These are phyloP conservation scores for Crithidia expoeki DNA, from an alignment of 208 protist genomes.

Conservation along the genomic window DNA sequence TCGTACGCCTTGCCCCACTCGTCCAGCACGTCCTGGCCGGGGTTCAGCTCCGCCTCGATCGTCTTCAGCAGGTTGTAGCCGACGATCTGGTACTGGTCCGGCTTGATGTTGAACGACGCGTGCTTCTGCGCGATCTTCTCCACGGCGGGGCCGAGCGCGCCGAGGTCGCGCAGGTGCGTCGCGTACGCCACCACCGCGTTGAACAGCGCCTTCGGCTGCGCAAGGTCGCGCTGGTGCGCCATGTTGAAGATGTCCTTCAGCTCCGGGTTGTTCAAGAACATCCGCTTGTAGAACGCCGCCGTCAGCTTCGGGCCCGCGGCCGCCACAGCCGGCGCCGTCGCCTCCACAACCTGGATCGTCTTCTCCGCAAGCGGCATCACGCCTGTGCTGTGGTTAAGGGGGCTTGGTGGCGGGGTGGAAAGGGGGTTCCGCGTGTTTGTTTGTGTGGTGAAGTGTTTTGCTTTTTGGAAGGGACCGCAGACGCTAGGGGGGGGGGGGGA, in stretches of 20 bases:
- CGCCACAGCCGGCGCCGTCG: conserved; percentile 42
- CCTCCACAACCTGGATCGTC: conserved; percentile 47
- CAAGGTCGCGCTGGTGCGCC: conserved; percentile 40
- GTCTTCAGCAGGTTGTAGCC: conserved; percentile 53
- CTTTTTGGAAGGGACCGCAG: too few relatives aligned
- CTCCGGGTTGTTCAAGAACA: conserved; percentile 45
- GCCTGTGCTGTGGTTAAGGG: neutral
- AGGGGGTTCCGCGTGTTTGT: neutral
- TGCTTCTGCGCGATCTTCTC: conserved; percentile 58
- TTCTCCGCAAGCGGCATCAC: conserved; percentile 40
- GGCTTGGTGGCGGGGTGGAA: neutral
- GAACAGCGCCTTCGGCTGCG: conserved; percentile 51
- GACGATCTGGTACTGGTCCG: conserved; percentile 50
- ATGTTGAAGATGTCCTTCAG: conserved; percentile 56
- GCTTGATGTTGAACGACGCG: conserved; percentile 41
- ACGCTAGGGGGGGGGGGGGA: too few relatives aligned
- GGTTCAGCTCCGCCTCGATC: conserved; percentile 48
- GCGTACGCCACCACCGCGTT: conserved; percentile 52
- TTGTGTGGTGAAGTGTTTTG: too few relatives aligned
- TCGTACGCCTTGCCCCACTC: conserved; percentile 58
- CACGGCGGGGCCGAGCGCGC: conserved; percentile 35
- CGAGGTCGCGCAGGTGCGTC: conserved; percentile 44
- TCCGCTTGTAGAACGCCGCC: conserved; percentile 48
- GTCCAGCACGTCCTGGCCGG: conserved; percentile 41
- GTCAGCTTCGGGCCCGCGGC: conserved; percentile 35